A percentile compares a stretch with the other conserved stretches of the same genome.
Evolutionary conservation across 148 eudicot species (phyloP).

Genomic region (Rhododendron simsii): DNA sequence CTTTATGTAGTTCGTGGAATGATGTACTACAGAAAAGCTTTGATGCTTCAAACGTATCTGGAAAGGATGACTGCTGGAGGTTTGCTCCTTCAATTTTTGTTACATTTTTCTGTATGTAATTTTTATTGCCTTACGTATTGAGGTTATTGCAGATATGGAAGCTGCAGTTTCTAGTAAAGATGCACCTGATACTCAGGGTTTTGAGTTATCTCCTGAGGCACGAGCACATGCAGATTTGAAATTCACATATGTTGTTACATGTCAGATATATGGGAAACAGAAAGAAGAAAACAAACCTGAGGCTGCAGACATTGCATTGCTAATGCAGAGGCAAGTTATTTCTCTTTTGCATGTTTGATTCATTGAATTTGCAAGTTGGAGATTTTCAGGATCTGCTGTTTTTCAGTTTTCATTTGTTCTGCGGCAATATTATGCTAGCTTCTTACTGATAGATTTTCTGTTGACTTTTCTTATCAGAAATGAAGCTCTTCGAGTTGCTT

Average conservation of each 20-base stretch:
- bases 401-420: background rate
- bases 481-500: conserved; percentile 98
- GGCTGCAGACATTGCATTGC: conserved; percentile 93
- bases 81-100: conserved; percentile 21
- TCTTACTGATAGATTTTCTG: background rate
- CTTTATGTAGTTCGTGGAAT: conserved; percentile 83
- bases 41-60: conserved; percentile 88
- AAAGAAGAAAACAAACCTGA: conserved; percentile 92
- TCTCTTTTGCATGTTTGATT: background rate
- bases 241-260: conserved; percentile 94
- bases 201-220: conserved; percentile 91
- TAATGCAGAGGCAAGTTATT: conserved; percentile 79
- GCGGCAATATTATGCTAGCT: background rate
- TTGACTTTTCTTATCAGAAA: conserved; percentile 38
- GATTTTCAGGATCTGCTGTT: background rate
- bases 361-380: background rate
- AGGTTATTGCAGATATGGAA: conserved; percentile 53
- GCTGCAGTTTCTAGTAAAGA: conserved; percentile 51
- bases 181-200: conserved; percentile 55
- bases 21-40: conserved; percentile 99
- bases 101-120: background rate
- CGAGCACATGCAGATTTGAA: conserved; percentile 97
- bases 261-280: conserved; percentile 97
- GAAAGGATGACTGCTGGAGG: conserved; percentile 76
- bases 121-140: conserved; percentile 12